Percentiles rank a stretch among this genome's conserved stretches.
Conservation (phyloP, 2,329 filamentous ascomycete genomes). For the Talaromyces sp. region DNA sequence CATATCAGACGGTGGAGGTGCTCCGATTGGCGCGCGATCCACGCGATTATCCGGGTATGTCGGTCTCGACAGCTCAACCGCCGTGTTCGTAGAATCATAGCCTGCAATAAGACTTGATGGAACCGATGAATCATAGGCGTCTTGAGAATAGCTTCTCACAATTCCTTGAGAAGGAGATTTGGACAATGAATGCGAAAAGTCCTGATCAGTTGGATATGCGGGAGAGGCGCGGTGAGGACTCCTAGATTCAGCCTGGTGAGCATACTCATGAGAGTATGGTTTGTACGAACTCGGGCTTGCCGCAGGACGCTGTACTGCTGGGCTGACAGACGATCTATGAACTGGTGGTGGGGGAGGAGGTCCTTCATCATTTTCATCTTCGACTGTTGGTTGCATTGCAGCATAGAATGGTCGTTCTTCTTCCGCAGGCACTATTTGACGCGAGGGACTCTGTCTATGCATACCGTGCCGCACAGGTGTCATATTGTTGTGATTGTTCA, state of each 20-base stretch:
- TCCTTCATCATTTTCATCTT: slow-evolving; percentile 38
- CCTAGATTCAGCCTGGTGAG: slow-evolving; percentile 6
- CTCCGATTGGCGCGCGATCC: slow-evolving; percentile 19
- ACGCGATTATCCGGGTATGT: slow-evolving; percentile 21
- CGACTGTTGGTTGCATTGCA: slow-evolving; percentile 43
- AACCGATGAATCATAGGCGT: slow-evolving; percentile 19
- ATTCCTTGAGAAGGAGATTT: slow-evolving; percentile 20
- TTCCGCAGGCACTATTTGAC: slow-evolving; percentile 18
- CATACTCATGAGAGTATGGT: slow-evolving; percentile 23
- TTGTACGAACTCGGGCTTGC: slow-evolving; percentile 20
- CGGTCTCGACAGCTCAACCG: slow-evolving; percentile 24
- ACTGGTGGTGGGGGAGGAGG: slow-evolving; percentile 30
- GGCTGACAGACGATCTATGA: slow-evolving; percentile 27
- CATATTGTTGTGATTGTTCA: slow-evolving; percentile 43
- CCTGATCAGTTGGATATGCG: slow-evolving; percentile 17
- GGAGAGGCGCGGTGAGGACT: not conserved
- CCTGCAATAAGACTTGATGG: slow-evolving; percentile 39
- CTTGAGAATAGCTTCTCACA: slow-evolving; percentile 12
- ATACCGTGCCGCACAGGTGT: slow-evolving; percentile 30
- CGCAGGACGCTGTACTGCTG: slow-evolving; percentile 20
- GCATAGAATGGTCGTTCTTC: slow-evolving; percentile 33
- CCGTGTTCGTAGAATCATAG: slow-evolving; percentile 27
- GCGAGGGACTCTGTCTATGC: slow-evolving; percentile 25
- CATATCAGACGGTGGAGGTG: slow-evolving; percentile 21
- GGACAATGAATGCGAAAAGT: slow-evolving; percentile 12